Base-by-base conservation (phyloP, 2,329 filamentous ascomycete species). In the Fusarium odoratissimum region DNA sequence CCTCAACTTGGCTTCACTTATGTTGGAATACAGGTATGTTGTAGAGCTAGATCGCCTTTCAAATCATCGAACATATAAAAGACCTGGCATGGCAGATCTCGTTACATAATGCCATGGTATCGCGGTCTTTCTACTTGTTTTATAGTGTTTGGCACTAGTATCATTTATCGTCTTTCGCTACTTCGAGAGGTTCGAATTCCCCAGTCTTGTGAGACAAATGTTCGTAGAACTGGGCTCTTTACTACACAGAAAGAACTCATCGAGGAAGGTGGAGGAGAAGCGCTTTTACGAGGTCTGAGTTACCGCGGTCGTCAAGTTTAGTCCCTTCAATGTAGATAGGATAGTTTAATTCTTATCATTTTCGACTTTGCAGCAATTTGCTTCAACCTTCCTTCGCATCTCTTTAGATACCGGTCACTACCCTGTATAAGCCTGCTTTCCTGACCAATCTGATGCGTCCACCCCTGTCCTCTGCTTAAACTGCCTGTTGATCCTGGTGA, bases 91-190 rank as follows among this genome's bases (percentile, higher is more conserved):
- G 6, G 8, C 19, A 46, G 25, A 46, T 46, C 44, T 28, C 44
- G 44, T 19, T 30, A 46, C 19, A 46, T 14, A 5, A 3, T 16
- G 6, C 3, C 25, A 21, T 46, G 25, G 0, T 46, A 46, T 14
- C 19, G 12, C 19, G 25, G 25, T 21, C 8, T 46, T 46, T 30
- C 44, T 11, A 21, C 44, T 46, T 30, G 23, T 28, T 25, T 21
- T 11, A 46, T 4, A 10, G 6, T 46, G 17, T 28, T 46, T 28
- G 6, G 17, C 8, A 16, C 19, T 14, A 0, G 19, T 0, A 28
- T 21, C 0, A 28, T 14, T 9, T 8, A 21, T 3, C 8, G 44
- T 21, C 25, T 28, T 45, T 21, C 4, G 3, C 19, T 21, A 21
- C 19, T 28, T 4, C 3, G 13, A 2, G 44, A 30, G 44, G 25